Percentiles rank a stretch among this genome's conserved stretches.
Conservation (phyloP, 768 basidiomycete genomes). For the Mycena polygramma region DNA sequence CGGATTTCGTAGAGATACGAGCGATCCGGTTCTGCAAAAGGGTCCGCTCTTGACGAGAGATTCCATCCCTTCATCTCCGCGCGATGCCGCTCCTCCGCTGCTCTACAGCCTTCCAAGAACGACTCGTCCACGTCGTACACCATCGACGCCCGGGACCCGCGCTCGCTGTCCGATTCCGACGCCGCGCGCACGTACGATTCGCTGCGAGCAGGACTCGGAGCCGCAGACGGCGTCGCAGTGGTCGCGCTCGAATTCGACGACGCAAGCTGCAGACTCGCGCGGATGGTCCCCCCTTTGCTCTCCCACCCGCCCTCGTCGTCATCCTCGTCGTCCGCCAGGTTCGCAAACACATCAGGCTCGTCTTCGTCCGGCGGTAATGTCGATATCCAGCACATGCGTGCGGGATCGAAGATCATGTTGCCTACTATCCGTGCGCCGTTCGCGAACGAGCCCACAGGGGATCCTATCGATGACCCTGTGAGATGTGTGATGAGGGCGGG, state of each 20-base stretch:
- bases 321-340: conserved; percentile 92
- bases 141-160: conserved; percentile 84
- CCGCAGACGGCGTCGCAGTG: conserved; percentile 52
- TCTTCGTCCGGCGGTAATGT: conserved; percentile 88
- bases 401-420: conserved; percentile 97
- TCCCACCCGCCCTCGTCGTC: conserved; percentile 73
- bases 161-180: conserved; percentile 84
- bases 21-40: conserved; percentile 65
- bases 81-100: conserved; percentile 87
- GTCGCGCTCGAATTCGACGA: conserved; percentile 46
- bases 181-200: conserved; percentile 66
- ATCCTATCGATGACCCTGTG: conserved; percentile 88
- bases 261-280: conserved; percentile 63
- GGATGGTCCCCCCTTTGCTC: conserved; percentile 84
- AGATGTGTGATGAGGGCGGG: conserved; percentile 97
- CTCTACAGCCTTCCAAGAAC: conserved; percentile 78
- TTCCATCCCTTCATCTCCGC: conserved; percentile 90
- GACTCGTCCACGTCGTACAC: conserved; percentile 82
- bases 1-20: conserved; percentile 85
- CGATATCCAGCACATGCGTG: conserved; percentile 96
- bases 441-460: conserved; percentile 79
- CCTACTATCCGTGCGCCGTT: conserved; percentile 92
- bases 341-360: conserved; percentile 96
- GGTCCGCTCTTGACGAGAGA: conserved; percentile 51
- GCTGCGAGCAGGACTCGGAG: conserved; percentile 72